Evolutionary conservation across 2,329 filamentous ascomycete genomes (phyloP), one percentile per base, ranked within the genome.

Genomic region (Taxawa tesnikishii): DNA sequence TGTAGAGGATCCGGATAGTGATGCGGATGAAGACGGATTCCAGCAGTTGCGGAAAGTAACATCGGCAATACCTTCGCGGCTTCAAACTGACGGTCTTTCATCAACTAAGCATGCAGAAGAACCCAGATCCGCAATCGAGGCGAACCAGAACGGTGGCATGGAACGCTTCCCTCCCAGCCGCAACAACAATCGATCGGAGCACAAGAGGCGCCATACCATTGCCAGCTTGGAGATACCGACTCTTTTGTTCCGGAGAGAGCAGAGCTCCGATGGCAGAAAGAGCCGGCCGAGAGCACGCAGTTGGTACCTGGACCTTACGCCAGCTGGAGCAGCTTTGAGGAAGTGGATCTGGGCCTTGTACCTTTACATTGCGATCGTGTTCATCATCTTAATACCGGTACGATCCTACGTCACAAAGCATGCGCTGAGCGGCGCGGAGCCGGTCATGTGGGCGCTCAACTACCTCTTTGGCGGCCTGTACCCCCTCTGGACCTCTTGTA

Each of bases 381-480:
- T 62, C 1, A 70, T 83, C 18, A 72, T 92, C 32, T 56, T 94
- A 3, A 56, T 75, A 3, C 80, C 76, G 0, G 68, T 96, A 16
- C 73, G 85, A 33, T 63, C 65, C 3, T 80, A 83, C 43, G 73
- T 96, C 30, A 59, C 68, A 24, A 57, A 60, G 26, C 65, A 70
- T 39, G 85, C 84, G 10, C 64, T 98, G 2, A 49, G 68, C 19
- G 75, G 73, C 11, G 62, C 75, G 31, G 90, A 98, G 45, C 85
- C 90, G 0, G 73, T 98, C 27, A 83, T 88, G 3, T 98, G 90
- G 90, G 87, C 84, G 0, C 56, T 94, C 8, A 79, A 83, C 2
- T 98, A 98, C 54, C 61, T 94, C 3, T 72, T 96, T 39, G 87
- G 88, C 9, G 81, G 93, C 44, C 51, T 87, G 8, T 67, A 72